phyloP scores from a whole-genome alignment of 2,329 filamentous ascomycete genomes.

The Fusarium proliferatum region DNA sequence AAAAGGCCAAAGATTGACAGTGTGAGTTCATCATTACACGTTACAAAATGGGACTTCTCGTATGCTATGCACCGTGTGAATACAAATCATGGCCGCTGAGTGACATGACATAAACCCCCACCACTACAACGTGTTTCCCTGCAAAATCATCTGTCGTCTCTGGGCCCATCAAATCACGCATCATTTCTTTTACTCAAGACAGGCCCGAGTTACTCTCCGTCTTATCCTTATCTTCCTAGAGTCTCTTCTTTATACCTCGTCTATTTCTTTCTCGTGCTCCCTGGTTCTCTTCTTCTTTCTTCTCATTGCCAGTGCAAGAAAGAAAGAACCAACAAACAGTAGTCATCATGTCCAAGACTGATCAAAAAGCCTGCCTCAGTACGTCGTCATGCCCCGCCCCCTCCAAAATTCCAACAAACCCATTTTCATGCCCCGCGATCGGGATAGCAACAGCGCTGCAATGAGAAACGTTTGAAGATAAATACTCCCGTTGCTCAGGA shows the following conservation, averaged over 20 bases:
- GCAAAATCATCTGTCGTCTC: slow-evolving; percentile 37
- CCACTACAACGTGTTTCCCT: slow-evolving; percentile 43
- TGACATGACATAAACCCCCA: slow-evolving; percentile 45
- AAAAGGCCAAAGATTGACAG: not conserved
- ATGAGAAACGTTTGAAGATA: slow-evolving; percentile 37
- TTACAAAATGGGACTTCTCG: rapidly evolving
- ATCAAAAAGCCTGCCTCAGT: slow-evolving; percentile 72
- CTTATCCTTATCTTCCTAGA: slow-evolving; percentile 35
- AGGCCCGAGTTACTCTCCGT: slow-evolving; percentile 31
- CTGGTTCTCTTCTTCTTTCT: slow-evolving; percentile 15
- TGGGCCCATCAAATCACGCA: slow-evolving; percentile 48
- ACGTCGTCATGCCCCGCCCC: slow-evolving; percentile 53
- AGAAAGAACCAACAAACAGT: slow-evolving; percentile 20
- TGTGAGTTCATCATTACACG: slow-evolving; percentile 20
- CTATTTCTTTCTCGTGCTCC: slow-evolving; percentile 16
- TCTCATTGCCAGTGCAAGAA: slow-evolving; percentile 26
- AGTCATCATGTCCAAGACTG: slow-evolving; percentile 63
- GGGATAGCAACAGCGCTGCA: slow-evolving; percentile 23
- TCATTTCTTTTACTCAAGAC: slow-evolving; percentile 39
- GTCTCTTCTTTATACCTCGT: slow-evolving; percentile 27
- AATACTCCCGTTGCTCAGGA: slow-evolving; percentile 29
- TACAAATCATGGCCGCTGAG: slow-evolving; percentile 19
- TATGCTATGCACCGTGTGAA: slow-evolving; percentile 9
- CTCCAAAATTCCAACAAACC: slow-evolving; percentile 39
- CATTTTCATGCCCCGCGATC: slow-evolving; percentile 39